Evolutionary conservation across 177 flowering plant species (phyloP), one percentile per base, ranked within the genome.

Genomic region (Vitis hybrid): DNA sequence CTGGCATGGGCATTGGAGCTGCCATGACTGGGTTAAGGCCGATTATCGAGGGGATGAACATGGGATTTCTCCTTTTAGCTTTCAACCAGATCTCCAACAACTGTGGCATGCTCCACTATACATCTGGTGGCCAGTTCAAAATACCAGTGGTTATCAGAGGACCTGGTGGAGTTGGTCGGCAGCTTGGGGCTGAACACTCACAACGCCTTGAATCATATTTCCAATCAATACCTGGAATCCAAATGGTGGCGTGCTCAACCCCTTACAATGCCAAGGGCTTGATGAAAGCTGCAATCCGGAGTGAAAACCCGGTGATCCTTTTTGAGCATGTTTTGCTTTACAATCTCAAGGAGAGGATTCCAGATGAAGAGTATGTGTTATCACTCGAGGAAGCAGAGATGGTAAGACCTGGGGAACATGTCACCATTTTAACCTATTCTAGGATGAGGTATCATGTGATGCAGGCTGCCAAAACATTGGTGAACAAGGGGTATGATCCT

Each of bases 21-120:
- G 98, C 98, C 68, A 91, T 93, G 98, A 91, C 91, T 12, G 97
- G 98, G 65, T 84, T 93, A 50, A 74, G 98, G 67, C 98, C 98
- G 11, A 66, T 93, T 51, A 72, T 93, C 51, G 98, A 93, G 71
- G 98, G 97, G 60, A 91, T 93, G 98, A 93, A 93, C 78, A 93
- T 93, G 98, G 98, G 97, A 23, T 93, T 91, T 80, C 91, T 93
- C 64, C 90, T 93, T 15, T 76, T 93, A 17, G 98, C 97, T 61
- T 93, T 86, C 81, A 93, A 93, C 71, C 97, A 93, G 75, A 93
- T 93, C 74, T 91, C 98, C 54, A 90, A 93, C 84, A 93, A 93
- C 68, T 93, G 98, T 75, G 98, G 98, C 6, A 93, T 93, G 98
- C 95, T 93, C 51, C 97, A 93, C 69, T 93, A 93, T 82, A 93